Evolutionary conservation across 495 filamentous ascomycete species (phyloP).

Genomic region (Astrothelium subdiscretum): DNA sequence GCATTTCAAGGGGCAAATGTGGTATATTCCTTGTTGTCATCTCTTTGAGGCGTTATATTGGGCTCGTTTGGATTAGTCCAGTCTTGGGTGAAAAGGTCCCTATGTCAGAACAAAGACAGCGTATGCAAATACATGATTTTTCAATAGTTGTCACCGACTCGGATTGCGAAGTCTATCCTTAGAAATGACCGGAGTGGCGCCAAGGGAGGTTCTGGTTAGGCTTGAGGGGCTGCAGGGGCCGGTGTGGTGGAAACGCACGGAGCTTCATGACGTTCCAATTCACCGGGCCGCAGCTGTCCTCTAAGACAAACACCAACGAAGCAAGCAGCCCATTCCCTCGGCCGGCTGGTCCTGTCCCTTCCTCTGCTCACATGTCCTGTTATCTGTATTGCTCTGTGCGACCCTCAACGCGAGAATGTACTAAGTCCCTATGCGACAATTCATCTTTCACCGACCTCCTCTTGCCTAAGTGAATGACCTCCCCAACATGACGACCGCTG

Average conservation of each 20-base stretch:
- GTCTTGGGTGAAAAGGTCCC: background rate
- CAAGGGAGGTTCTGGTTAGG: no score
- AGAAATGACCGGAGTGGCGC: no score
- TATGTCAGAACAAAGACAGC: background rate
- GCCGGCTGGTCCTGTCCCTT: background rate
- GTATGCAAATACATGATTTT: background rate
- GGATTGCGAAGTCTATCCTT: no score
- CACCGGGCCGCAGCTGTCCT: background rate
- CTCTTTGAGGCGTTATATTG: background rate
- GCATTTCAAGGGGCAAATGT: background rate
- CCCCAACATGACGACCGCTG: constrained; percentile 30
- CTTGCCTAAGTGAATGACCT: constrained; percentile 6
- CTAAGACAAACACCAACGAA: background rate
- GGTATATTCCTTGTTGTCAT: background rate
- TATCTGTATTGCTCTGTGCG: background rate
- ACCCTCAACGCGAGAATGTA: background rate
- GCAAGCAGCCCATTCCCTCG: background rate
- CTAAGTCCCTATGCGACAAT: background rate
- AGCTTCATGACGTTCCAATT: constrained; percentile 7
- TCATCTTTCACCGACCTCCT: background rate
- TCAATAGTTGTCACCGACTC: no score
- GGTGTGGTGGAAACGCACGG: no score
- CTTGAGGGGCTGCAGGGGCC: no score
- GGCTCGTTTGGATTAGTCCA: background rate
- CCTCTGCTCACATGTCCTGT: background rate